phyloP scores from a whole-genome alignment of 2,329 filamentous ascomycete genomes.

The Fusarium tanahbumbuense region DNA sequence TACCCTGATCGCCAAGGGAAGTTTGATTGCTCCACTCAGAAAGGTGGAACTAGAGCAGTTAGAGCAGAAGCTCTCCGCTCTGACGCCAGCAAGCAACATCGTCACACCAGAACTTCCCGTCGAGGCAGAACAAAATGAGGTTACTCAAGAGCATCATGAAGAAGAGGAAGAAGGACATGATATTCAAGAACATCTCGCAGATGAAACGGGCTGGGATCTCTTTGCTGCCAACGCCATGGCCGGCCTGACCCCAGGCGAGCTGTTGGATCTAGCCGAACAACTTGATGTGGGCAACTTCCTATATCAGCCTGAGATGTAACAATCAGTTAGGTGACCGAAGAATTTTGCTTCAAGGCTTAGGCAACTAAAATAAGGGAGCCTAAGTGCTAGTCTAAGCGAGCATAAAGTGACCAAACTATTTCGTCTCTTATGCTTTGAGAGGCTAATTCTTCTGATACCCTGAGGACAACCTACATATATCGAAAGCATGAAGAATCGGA shows the following conservation, averaged over 20 bases:
- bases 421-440: too few relatives aligned
- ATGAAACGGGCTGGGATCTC: conserved; percentile 49
- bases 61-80: conserved; percentile 51
- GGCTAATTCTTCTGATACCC: too few relatives aligned
- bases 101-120: neutral
- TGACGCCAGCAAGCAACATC: conserved; percentile 45
- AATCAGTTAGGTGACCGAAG: too few relatives aligned
- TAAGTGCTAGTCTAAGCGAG: too few relatives aligned
- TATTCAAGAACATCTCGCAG: neutral
- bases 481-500: neutral
- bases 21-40: conserved; percentile 52
- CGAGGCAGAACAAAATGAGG: neutral
- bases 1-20: conserved; percentile 53
- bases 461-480: too few relatives aligned
- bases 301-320: conserved; percentile 34
- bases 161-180: neutral
- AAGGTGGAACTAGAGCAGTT: conserved; percentile 53
- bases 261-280: conserved; percentile 49
- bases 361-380: too few relatives aligned
- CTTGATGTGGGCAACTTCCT: conserved; percentile 44
- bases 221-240: conserved; percentile 49
- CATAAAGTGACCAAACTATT: too few relatives aligned
- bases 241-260: conserved; percentile 48
- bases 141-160: fast-evolving
- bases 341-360: too few relatives aligned